Percentiles rank a stretch among this genome's conserved stretches.
Conservation (phyloP, 2,329 filamentous ascomycete species). For the Blumeria hordei region DNA sequence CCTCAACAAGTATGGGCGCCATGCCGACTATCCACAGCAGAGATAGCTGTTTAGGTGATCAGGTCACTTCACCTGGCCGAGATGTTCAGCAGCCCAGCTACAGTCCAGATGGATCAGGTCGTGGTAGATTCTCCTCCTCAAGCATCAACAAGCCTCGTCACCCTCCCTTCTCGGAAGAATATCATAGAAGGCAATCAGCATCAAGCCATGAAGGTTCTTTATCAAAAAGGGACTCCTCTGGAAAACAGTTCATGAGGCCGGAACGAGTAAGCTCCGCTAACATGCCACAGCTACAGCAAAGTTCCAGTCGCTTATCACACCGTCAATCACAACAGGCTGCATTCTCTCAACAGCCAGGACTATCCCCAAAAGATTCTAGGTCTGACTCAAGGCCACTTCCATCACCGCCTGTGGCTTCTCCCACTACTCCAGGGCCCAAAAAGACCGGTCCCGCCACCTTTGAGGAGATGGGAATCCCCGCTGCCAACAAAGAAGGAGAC, state of each 20-base stretch:
- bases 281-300: not conserved
- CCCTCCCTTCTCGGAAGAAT: constrained; percentile 1
- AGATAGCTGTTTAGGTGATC: constrained; percentile 5
- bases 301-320: constrained; percentile 3
- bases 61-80: constrained; percentile 21
- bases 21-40: constrained; percentile 20
- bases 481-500: constrained; percentile 61
- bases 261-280: constrained; percentile 6
- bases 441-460: constrained; percentile 70
- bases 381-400: constrained; percentile 2
- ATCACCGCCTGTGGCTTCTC: constrained; percentile 3
- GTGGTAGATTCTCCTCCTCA: constrained; percentile 5
- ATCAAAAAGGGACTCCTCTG: constrained; percentile 5
- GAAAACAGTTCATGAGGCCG: constrained; percentile 6
- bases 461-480: constrained; percentile 90
- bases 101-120: constrained; percentile 3
- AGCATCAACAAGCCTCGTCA: constrained; percentile 8
- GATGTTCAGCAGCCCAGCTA: constrained; percentile 19
- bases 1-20: constrained; percentile 23
- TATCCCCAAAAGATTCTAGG: not conserved
- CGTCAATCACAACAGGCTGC: constrained; percentile 7
- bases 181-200: constrained; percentile 2
- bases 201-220: constrained; percentile 3
- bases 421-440: constrained; percentile 6
- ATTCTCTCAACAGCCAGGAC: constrained; percentile 5